Evolutionary conservation across 805 yeast genomes (phyloP).

Genomic region (Priceomyces medius): DNA sequence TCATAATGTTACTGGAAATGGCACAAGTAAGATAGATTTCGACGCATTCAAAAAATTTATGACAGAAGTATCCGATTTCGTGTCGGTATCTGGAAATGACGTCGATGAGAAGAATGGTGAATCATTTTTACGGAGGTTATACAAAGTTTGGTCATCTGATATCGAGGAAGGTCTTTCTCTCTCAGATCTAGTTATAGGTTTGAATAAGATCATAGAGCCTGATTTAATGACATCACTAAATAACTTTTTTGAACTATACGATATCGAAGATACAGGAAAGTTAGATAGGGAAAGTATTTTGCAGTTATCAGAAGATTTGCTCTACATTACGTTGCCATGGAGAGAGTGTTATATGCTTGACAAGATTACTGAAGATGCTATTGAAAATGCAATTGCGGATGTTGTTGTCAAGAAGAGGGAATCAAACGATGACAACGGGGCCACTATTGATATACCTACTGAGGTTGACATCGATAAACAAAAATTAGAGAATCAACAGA

Average conservation of each 20-base stretch:
- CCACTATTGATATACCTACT: conserved; percentile 48
- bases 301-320: conserved; percentile 81
- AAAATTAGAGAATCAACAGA: conserved; percentile 58
- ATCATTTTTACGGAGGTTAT: conserved; percentile 53
- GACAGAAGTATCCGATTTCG: conserved; percentile 82
- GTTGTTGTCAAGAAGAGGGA: conserved; percentile 42
- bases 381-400: conserved; percentile 69
- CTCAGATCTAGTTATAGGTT: conserved; percentile 68
- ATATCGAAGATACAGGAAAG: conserved; percentile 53
- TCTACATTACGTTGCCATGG: conserved; percentile 83
- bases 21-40: conserved; percentile 70
- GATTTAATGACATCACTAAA: conserved; percentile 80
- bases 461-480: conserved; percentile 64
- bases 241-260: conserved; percentile 77
- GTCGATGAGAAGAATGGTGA: conserved; percentile 9
- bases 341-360: conserved; percentile 71
- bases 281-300: conserved; percentile 78
- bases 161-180: conserved; percentile 57
- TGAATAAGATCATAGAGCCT: conserved; percentile 63
- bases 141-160: conserved; percentile 67
- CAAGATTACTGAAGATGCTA: conserved; percentile 55
- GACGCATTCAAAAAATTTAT: conserved; percentile 71
- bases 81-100: conserved; percentile 19
- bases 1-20: conserved; percentile 50
- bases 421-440: conserved; percentile 23